A percentile compares a stretch with the other conserved stretches of the same genome.
Evolutionary conservation across 129 eudicot species (phyloP).

Genomic region (Flaveria robusta): DNA sequence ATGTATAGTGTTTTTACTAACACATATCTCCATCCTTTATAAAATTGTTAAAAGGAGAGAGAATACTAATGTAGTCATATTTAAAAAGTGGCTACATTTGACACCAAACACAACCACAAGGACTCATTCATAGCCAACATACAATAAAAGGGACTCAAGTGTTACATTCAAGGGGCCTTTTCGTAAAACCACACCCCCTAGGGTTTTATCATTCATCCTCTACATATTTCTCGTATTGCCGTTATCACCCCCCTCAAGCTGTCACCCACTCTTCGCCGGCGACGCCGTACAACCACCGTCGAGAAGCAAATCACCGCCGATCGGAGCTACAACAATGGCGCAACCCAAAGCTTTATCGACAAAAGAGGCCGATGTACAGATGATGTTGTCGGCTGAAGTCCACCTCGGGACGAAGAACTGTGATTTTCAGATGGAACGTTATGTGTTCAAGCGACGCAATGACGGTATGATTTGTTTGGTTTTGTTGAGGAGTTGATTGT

Average conservation of each 20-base stretch:
- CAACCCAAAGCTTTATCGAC: constrained; percentile 20
- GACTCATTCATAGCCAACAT: background rate
- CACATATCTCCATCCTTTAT: background rate
- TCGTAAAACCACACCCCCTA: background rate
- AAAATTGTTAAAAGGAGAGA: background rate
- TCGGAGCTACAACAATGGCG: constrained; percentile 21
- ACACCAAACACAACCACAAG: background rate
- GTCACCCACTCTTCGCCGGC: constrained; percentile 9
- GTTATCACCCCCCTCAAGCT: background rate
- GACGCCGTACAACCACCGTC: background rate
- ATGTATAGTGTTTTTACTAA: too few relatives aligned
- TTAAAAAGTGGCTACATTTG: background rate
- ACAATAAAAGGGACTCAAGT: background rate
- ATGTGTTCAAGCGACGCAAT: constrained; percentile 30
- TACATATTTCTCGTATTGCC: background rate
- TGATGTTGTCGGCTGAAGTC: constrained; percentile 37
- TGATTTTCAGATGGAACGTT: constrained; percentile 38
- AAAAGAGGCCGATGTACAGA: constrained; percentile 52
- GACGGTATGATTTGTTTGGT: constrained; percentile 31
- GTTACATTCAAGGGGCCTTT: background rate
- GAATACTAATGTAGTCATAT: background rate
- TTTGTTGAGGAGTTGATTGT: background rate
- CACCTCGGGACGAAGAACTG: constrained; percentile 36
- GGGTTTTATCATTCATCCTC: constrained; percentile 29
- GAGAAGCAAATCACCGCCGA: background rate